Evolutionary conservation across 2,329 filamentous ascomycete genomes (phyloP), one percentile per base, ranked within the genome.

Genomic region (Beauveria scarabaeidicola): DNA sequence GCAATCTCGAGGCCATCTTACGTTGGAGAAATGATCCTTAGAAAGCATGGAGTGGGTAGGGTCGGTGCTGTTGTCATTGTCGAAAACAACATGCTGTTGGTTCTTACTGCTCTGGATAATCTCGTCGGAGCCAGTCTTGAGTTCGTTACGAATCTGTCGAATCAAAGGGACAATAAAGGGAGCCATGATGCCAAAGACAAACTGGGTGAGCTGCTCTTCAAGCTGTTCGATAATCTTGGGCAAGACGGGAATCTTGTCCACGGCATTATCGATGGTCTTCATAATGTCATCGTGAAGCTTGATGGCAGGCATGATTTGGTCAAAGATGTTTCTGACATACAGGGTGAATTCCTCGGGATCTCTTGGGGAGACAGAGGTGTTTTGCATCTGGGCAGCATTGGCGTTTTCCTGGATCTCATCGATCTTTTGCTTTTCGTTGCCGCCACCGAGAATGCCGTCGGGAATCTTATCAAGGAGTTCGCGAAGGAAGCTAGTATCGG

Each of bases 11-110:
- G 36, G 15, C 19, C 6, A n/a, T n/a, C 53, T 38, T 71, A 88
- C 79, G 69, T 95, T 95, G 64, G 88, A 89, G 73, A 97, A 97
- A 74, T 97, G 92, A 68, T 97, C 92, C 77, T 97, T 92, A 65
- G 88, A 89, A 32, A 93, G 78, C 80, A 92, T 88, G 3, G 88
- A 91, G 76, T 97, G 92, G 1, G 92, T 97, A 0, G 92, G 93
- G 68, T 97, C 88, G 21, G 84, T 85, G 63, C 78, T 88, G 55
- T 81, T 63, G 68, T 95, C 87, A 64, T 97, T 86, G 48, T 89
- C 75, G 73, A 96, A 97, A 53, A 97, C 91, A 65, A 95, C 82
- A 68, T 89, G 85, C 75, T 96, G 91, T 77, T 96, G 88, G 56
- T 87, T 83, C 71, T 87, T 81, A 71, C 89, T 93, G 76, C 87